Percentiles rank a stretch among this genome's conserved stretches.
phyloP scores from a whole-genome alignment of 2,329 filamentous ascomycete species.

The Phoma sp. region DNA sequence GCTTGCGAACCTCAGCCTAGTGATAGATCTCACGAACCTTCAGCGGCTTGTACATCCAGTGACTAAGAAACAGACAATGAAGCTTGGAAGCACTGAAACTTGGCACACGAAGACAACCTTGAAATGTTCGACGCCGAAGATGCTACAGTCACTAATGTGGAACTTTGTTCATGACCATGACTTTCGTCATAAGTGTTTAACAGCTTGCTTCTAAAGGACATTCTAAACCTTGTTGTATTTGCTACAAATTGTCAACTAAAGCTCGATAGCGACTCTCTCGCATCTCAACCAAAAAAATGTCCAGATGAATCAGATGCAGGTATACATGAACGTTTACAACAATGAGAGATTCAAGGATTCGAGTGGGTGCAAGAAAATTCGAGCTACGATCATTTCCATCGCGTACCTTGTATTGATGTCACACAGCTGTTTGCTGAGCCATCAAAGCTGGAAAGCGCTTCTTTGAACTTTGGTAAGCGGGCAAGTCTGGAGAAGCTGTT shows the following conservation, averaged over 20 bases:
- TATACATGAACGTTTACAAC: no score
- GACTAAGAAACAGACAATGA: background rate
- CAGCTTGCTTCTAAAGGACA: background rate
- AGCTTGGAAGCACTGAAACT: background rate
- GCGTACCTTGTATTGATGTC: background rate
- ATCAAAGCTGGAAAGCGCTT: conserved; percentile 55
- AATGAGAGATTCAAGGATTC: no score
- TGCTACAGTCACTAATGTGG: background rate
- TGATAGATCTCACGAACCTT: background rate
- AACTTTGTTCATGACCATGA: background rate
- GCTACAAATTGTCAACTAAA: background rate
- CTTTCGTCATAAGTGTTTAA: background rate
- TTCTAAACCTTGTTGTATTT: conserved; percentile 3
- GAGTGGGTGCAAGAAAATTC: background rate
- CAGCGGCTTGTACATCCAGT: background rate
- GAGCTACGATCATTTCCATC: background rate
- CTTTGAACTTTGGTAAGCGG: conserved; percentile 51
- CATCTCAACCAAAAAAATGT: background rate
- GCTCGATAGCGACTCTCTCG: background rate
- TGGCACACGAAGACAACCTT: background rate
- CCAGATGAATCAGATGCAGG: background rate
- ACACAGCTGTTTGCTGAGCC: conserved; percentile 1
- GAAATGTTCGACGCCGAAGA: background rate
- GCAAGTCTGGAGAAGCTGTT: conserved; percentile 57
- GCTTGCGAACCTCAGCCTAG: background rate